These are phyloP conservation scores for Cyclostephanos invisitatus DNA, from an alignment of 108 stramenopile species.

Conservation along the genomic window DNA sequence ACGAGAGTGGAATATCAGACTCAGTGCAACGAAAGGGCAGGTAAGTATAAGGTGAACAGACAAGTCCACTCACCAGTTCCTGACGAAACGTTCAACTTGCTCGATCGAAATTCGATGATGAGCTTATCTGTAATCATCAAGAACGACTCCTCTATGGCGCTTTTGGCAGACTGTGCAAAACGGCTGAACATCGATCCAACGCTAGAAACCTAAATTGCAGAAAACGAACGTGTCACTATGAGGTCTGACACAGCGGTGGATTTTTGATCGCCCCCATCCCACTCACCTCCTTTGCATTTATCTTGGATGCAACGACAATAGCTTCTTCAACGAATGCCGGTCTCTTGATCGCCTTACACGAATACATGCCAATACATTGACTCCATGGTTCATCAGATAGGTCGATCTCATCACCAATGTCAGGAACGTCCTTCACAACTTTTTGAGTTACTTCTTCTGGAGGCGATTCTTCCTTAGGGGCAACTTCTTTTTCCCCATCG, in stretches of 20 bases:
- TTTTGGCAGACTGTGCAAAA: conserved; percentile 77
- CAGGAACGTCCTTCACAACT: conserved; percentile 40
- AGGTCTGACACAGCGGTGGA: neutral
- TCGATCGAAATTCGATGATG: conserved; percentile 81
- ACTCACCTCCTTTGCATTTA: conserved; percentile 45
- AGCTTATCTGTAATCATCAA: conserved; percentile 85
- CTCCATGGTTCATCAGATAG: conserved; percentile 85
- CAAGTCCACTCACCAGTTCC: conserved; percentile 47
- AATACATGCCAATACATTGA: conserved; percentile 79
- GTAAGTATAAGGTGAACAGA: conserved; percentile 13
- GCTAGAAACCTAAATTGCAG: conserved; percentile 41
- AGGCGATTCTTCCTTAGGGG: conserved; percentile 24
- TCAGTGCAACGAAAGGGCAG: neutral
- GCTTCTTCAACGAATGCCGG: conserved; percentile 76
- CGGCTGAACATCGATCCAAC: conserved; percentile 78
- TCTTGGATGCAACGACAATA: conserved; percentile 48
- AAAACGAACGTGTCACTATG: neutral
- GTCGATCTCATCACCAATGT: conserved; percentile 86
- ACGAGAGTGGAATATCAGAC: neutral
- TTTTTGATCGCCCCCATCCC: neutral
- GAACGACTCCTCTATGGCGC: conserved; percentile 87
- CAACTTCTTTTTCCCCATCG: conserved; percentile 15
- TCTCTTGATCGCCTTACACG: conserved; percentile 82
- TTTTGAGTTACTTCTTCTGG: conserved; percentile 8
- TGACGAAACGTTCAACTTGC: conserved; percentile 74